phyloP scores from a whole-genome alignment of 2,329 filamentous ascomycete species.

The Fusarium proliferatum region DNA sequence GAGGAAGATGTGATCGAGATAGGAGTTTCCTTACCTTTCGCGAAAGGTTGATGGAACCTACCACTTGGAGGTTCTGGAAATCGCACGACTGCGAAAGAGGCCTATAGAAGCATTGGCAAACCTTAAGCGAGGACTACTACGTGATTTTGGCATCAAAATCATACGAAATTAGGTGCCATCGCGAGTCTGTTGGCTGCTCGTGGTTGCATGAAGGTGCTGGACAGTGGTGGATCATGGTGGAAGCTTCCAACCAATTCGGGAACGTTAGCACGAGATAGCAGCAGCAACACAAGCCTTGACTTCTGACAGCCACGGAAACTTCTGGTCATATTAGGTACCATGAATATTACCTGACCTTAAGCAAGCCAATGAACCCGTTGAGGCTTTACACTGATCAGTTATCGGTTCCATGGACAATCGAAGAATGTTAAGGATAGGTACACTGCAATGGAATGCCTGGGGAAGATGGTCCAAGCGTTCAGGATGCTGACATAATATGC shows the following conservation, averaged over 20 bases:
- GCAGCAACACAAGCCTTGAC: background rate
- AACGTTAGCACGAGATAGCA: background rate
- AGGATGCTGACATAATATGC: background rate
- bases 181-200: conserved; percentile 8
- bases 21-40: conserved; percentile 31
- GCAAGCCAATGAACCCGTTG: too few relatives aligned
- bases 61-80: conserved; percentile 43
- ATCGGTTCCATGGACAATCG: background rate
- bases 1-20: conserved; percentile 7
- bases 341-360: background rate
- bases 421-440: background rate
- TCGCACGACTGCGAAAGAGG: conserved; percentile 18
- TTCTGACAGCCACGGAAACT: background rate
- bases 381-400: background rate
- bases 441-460: background rate
- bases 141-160: conserved; percentile 29
- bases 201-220: conserved; percentile 32
- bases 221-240: conserved; percentile 35
- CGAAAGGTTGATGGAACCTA: conserved; percentile 30
- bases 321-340: background rate
- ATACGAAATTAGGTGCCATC: conserved; percentile 11
- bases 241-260: conserved; percentile 32
- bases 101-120: conserved; percentile 19
- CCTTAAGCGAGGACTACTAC: background rate
- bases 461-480: background rate